Evolutionary conservation across 345 rosid species (phyloP).

Genomic region (Durio zibethinus): DNA sequence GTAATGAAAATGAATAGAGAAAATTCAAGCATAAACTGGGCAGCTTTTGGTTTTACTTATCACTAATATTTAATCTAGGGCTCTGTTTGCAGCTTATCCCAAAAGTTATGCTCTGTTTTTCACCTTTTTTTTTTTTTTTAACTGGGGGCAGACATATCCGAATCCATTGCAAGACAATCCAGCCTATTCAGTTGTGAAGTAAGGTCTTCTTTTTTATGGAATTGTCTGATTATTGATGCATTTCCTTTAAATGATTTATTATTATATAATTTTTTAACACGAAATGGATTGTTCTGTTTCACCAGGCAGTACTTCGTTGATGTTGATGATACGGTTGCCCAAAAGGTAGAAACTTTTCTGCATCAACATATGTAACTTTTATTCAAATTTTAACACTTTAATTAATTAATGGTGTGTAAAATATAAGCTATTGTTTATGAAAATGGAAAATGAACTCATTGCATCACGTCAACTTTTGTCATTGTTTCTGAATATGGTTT

Average conservation of each 20-base stretch:
- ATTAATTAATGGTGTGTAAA: not conserved
- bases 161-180: constrained; percentile 88
- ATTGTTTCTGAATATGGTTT: not conserved
- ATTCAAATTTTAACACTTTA: not conserved
- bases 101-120: not conserved
- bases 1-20: not conserved
- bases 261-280: too few species aligned
- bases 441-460: not conserved
- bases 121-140: not conserved
- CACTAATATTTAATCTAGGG: not conserved
- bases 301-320: constrained; percentile 63
- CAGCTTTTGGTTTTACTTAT: not conserved
- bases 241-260: not conserved
- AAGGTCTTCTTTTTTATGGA: constrained; percentile 23
- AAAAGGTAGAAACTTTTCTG: constrained; percentile 34
- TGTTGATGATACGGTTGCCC: constrained; percentile 50
- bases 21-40: not conserved
- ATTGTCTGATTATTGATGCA: not conserved
- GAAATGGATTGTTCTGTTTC: constrained; percentile 5
- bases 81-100: not conserved
- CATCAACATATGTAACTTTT: not conserved
- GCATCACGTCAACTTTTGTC: too few species aligned
- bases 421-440: not conserved
- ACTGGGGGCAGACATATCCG: constrained; percentile 48
- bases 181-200: constrained; percentile 84